Base-by-base conservation (phyloP, 2,329 filamentous ascomycete species). In the Rhexocercosporidium sp. region DNA sequence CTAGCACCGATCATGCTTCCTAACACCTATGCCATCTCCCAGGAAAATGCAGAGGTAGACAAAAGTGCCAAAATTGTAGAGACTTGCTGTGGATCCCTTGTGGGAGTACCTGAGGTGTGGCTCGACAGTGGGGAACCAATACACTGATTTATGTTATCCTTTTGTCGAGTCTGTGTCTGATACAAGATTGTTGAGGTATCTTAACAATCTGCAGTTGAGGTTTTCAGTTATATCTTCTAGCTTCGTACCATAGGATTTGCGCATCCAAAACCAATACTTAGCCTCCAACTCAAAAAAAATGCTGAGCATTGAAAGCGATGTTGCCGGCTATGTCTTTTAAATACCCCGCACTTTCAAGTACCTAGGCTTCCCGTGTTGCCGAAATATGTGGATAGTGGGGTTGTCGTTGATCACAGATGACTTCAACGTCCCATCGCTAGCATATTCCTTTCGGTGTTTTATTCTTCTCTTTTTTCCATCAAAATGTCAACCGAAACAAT, bases 401-500 rank as follows among this genome's bases (percentile, higher is more conserved):
- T 34, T n/a, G 39, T 14, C 4, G 39, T n/a, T n/a, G 4, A 6
- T n/a, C 41, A 20, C 22, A 6, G 14, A 37, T 4, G 25, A 37
- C 53, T 37, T 37, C 53, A 56, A 22, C 18, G 12, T 22, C 51
- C 51, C 29, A 34, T 34, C 5, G 41, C n/a, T 12, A 20, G n/a
- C n/a, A 44, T n/a, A 44, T 44, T n/a, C 3, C 12, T n/a, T 20
- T 44, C 41, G 7, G 1, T 18, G n/a, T n/a, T 18, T n/a, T 37
- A 6, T 37, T 9, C 34, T 37, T 37, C 9, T 9, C 34, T 37
- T 11, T 37, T 37, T 11, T 37, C 34, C 25, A 37, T 25, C 62
- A 64, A 34, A 16, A 69, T 70, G 68, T 27, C 63, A 16, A 70
- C 61, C 11, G 66, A 70, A 51, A 68, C 66, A 8, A 54, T 65